A percentile compares a stretch with the other conserved stretches of the same genome.
phyloP scores from a whole-genome alignment of 345 rosid species.

The Pistacia vera region DNA sequence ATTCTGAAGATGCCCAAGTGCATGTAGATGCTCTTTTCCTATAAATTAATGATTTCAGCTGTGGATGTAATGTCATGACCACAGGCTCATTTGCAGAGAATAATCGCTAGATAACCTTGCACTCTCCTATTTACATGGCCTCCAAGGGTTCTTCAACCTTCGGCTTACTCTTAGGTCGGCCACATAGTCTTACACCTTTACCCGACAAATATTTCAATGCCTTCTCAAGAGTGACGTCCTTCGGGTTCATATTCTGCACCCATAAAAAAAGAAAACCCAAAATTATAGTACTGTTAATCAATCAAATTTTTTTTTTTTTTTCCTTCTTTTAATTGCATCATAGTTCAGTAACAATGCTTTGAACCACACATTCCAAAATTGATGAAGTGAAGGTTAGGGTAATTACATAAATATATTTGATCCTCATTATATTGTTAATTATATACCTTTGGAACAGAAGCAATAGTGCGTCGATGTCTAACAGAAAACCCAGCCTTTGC shows the following conservation, averaged over 20 bases:
- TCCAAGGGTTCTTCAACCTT: conserved; percentile 41
- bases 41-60: background rate
- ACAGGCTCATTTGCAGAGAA: background rate
- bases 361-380: background rate
- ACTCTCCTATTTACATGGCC: conserved; percentile 14
- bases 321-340: background rate
- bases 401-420: background rate
- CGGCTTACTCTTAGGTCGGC: conserved; percentile 69
- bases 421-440: background rate
- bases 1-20: background rate
- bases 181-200: conserved; percentile 51
- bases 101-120: conserved; percentile 8
- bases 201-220: conserved; percentile 74
- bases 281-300: background rate
- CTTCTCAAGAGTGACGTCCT: conserved; percentile 65
- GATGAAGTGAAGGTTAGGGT: background rate
- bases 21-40: background rate
- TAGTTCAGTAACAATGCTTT: background rate
- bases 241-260: conserved; percentile 65
- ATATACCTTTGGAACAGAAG: conserved; percentile 86
- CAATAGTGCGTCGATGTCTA: conserved; percentile 72
- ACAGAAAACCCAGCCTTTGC: conserved; percentile 68
- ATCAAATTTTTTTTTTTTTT: background rate
- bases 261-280: conserved; percentile 5
- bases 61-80: background rate